Evolutionary conservation across 257 asterid species (phyloP).

Genomic region (Solanum chaucha): DNA sequence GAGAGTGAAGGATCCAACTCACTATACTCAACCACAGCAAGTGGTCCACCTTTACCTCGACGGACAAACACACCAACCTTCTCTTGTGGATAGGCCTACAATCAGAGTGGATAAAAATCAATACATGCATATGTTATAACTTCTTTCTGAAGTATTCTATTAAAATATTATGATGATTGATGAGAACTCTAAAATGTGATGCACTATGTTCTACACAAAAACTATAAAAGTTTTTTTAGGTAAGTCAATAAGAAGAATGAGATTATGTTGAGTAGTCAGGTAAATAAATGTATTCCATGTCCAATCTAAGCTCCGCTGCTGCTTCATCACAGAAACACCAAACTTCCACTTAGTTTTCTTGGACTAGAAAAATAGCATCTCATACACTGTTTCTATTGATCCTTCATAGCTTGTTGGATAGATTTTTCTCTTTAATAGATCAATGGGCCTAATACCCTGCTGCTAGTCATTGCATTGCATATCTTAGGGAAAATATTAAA

Average conservation of each 20-base stretch:
- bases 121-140: background rate
- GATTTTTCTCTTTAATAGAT: background rate
- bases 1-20: conserved; percentile 76
- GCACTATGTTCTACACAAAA: background rate
- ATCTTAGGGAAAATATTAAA: background rate
- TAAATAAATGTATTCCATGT: background rate
- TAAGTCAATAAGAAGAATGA: background rate
- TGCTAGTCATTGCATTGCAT: background rate
- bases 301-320: background rate
- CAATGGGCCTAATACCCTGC: background rate
- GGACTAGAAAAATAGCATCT: background rate
- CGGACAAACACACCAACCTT: conserved; percentile 95
- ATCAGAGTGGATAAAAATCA: background rate
- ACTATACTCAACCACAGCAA: conserved; percentile 89
- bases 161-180: background rate
- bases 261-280: background rate
- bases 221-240: background rate
- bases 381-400: background rate
- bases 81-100: conserved; percentile 95
- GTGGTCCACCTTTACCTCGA: conserved; percentile 89
- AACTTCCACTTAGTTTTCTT: background rate
- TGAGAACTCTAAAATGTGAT: background rate
- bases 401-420: background rate
- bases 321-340: background rate
- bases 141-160: background rate